Evolutionary conservation across 257 asterid genomes (phyloP).

Genomic region (Gardenia jasminoides): DNA sequence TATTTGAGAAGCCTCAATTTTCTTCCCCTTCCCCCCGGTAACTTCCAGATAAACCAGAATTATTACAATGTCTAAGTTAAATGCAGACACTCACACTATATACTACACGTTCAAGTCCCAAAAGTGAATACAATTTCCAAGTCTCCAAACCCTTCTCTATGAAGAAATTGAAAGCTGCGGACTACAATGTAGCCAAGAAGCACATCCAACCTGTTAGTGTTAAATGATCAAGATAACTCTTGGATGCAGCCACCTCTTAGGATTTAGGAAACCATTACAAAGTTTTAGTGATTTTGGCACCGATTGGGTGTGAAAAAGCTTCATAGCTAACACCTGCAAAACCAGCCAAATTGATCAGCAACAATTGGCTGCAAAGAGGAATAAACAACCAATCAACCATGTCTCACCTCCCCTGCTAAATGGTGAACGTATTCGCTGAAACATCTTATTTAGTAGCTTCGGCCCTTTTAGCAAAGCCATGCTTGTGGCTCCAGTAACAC

Average conservation of each 20-base stretch:
- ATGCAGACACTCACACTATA: constrained; percentile 28
- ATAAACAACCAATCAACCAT: constrained; percentile 64
- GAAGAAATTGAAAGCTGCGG: constrained; percentile 23
- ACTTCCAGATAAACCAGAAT: not conserved
- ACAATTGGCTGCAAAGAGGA: constrained; percentile 45
- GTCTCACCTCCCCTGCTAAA: constrained; percentile 31
- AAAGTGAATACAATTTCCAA: constrained; percentile 33
- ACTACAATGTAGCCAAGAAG: constrained; percentile 31
- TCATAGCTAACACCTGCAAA: constrained; percentile 34
- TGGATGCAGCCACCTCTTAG: constrained; percentile 33
- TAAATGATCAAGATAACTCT: constrained; percentile 36
- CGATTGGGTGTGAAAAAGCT: too few species aligned
- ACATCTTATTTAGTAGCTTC: constrained; percentile 51
- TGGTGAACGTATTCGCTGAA: constrained; percentile 23
- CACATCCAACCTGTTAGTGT: constrained; percentile 44
- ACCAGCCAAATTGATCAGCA: constrained; percentile 59
- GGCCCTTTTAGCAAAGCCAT: constrained; percentile 74
- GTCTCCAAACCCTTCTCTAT: constrained; percentile 26
- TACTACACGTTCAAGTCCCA: constrained; percentile 24
- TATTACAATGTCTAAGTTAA: too few species aligned
- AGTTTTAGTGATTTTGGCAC: not conserved
- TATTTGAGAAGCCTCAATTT: too few species aligned
- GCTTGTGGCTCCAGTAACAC: constrained; percentile 60
- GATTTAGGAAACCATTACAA: not conserved
- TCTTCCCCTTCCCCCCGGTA: too few species aligned